These are phyloP conservation scores for Fragilaria crotonensis DNA, from an alignment of 108 stramenopile species.

Conservation along the genomic window DNA sequence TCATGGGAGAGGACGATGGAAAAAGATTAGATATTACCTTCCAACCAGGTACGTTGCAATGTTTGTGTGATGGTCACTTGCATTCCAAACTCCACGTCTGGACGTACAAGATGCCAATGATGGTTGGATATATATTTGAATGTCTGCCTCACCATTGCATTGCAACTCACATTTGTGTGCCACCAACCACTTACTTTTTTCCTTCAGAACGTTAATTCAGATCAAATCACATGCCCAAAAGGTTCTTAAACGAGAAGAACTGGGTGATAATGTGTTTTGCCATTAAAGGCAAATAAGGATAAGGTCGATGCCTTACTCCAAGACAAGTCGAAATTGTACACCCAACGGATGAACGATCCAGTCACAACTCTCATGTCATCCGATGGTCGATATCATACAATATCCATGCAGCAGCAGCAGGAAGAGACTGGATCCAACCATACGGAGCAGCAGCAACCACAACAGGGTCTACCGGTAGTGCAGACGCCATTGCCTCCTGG, in stretches of 20 bases:
- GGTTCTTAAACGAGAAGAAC: constrained; percentile 40
- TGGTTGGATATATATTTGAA: no score
- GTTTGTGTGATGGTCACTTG: no score
- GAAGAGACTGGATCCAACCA: no score
- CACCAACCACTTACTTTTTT: no score
- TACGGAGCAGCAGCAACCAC: no score
- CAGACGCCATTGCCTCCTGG: no score
- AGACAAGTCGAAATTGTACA: neutral
- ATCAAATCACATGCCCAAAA: constrained; percentile 63
- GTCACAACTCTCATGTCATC: neutral
- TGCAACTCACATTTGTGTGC: no score
- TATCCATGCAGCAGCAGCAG: no score
- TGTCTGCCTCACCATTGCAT: no score
- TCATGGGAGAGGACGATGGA: constrained; percentile 88
- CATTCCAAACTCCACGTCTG: no score
- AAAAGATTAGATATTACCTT: constrained; percentile 63
- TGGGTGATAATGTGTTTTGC: constrained; percentile 45
- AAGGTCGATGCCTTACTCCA: constrained; percentile 22
- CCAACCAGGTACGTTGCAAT: constrained; percentile 41
- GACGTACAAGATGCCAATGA: no score
- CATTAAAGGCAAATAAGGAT: constrained; percentile 32
- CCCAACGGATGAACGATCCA: neutral
- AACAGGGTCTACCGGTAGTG: no score
- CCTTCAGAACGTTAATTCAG: constrained; percentile 45
- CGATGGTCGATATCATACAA: neutral